Evolutionary conservation across 495 filamentous ascomycete genomes (phyloP).

Genomic region (Penicillium ochrochloron): DNA sequence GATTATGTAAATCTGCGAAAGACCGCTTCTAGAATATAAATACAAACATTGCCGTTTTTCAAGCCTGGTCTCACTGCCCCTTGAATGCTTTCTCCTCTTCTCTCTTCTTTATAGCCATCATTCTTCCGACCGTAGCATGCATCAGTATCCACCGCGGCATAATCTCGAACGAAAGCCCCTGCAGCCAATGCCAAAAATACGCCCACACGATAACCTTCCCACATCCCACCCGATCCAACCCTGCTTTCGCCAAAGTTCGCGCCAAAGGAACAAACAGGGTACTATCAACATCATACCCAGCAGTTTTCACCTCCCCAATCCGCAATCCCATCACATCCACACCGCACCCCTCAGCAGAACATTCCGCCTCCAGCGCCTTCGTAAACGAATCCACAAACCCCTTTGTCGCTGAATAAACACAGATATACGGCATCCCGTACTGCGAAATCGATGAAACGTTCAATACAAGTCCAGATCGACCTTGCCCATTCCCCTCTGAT

Average conservation of each 20-base stretch:
- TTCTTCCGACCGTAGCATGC: conserved; percentile 19
- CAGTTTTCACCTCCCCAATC: conserved; percentile 31
- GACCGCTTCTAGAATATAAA: conserved; percentile 1
- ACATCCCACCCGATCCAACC: conserved; percentile 39
- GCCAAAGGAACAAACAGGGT: conserved; percentile 28
- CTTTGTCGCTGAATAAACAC: conserved; percentile 43
- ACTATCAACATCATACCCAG: conserved; percentile 26
- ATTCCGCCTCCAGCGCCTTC: conserved; percentile 36
- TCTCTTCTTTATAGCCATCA: conserved; percentile 20
- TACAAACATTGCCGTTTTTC: neutral
- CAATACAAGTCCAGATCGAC: conserved; percentile 38
- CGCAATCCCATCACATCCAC: conserved; percentile 38
- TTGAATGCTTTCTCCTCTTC: conserved; percentile 22
- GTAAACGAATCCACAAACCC: conserved; percentile 43
- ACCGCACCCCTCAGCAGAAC: conserved; percentile 25
- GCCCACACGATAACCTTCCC: conserved; percentile 30
- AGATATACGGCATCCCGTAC: conserved; percentile 42
- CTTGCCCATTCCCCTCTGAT: conserved; percentile 26
- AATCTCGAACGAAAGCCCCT: conserved; percentile 26
- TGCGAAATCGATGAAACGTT: conserved; percentile 47
- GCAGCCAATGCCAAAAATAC: conserved; percentile 39
- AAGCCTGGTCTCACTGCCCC: neutral
- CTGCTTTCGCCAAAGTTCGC: conserved; percentile 31
- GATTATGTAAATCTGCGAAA: conserved; percentile 5
- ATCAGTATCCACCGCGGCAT: conserved; percentile 31